Conservation (phyloP, 768 basidiomycete species). For the Lyophyllum semitale region DNA sequence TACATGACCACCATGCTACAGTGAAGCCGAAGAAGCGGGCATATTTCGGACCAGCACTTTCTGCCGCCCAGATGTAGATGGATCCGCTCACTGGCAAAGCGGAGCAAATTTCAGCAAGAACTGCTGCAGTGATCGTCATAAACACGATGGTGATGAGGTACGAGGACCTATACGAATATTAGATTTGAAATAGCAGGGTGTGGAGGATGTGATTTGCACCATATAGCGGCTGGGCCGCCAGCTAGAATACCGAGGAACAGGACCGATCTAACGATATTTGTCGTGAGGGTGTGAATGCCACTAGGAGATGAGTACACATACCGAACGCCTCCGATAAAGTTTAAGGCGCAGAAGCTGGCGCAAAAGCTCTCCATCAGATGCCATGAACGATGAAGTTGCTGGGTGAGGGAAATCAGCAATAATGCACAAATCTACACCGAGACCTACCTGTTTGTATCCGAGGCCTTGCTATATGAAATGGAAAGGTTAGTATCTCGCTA, state of each 20-base stretch:
- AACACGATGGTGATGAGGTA: slow-evolving; percentile 82
- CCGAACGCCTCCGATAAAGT: slow-evolving; percentile 89
- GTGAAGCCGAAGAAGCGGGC: slow-evolving; percentile 86
- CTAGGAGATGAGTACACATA: slow-evolving; percentile 28
- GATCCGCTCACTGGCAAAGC: slow-evolving; percentile 86
- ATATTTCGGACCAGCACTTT: slow-evolving; percentile 86
- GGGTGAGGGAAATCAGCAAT: slow-evolving; percentile 14
- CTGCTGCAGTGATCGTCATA: slow-evolving; percentile 85
- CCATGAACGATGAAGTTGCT: slow-evolving; percentile 91
- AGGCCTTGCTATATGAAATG: slow-evolving; percentile 57
- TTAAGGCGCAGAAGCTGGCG: slow-evolving; percentile 85
- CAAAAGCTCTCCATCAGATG: slow-evolving; percentile 82
- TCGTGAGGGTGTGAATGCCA: background rate
- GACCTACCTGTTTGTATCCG: slow-evolving; percentile 77
- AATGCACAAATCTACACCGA: slow-evolving; percentile 1
- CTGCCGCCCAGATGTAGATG: slow-evolving; percentile 94
- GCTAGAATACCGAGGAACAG: slow-evolving; percentile 82
- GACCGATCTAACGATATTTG: slow-evolving; percentile 50
- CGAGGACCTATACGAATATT: slow-evolving; percentile 66
- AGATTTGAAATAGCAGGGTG: slow-evolving; percentile 9
- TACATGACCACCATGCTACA: slow-evolving; percentile 92
- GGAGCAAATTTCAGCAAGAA: slow-evolving; percentile 90
- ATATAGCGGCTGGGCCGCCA: slow-evolving; percentile 86
- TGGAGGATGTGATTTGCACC: slow-evolving; percentile 41
- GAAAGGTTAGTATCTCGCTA: slow-evolving; percentile 51